Percentiles rank a stretch among this genome's conserved stretches.
Evolutionary conservation across 2,329 filamentous ascomycete species (phyloP).

Genomic region (Coniochaeta pulveracea): DNA sequence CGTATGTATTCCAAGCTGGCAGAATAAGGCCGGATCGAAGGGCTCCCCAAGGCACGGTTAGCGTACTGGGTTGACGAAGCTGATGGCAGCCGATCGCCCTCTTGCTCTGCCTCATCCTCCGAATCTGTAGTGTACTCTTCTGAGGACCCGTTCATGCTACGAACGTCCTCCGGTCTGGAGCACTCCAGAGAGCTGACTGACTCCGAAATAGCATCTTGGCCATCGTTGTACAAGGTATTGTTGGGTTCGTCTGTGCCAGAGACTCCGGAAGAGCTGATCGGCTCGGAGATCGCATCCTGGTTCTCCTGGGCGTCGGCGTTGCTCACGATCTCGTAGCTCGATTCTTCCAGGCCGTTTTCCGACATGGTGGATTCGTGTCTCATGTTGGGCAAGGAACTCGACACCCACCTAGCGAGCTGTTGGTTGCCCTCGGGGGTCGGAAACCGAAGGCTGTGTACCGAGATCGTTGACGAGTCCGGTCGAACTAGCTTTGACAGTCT

Average conservation of each 20-base stretch:
- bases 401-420: slow-evolving; percentile 48
- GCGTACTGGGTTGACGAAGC: slow-evolving; percentile 35
- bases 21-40: slow-evolving; percentile 20
- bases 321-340: slow-evolving; percentile 45
- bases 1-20: slow-evolving; percentile 12
- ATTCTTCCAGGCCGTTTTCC: slow-evolving; percentile 40
- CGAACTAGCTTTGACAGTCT: slow-evolving; percentile 14
- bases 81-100: slow-evolving; percentile 11
- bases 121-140: slow-evolving; percentile 24
- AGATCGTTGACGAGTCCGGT: slow-evolving; percentile 13
- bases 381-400: slow-evolving; percentile 44
- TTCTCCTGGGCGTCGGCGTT: slow-evolving; percentile 40
- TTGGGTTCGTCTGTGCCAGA: slow-evolving; percentile 39
- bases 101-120: slow-evolving; percentile 26
- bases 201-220: slow-evolving; percentile 35
- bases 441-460: slow-evolving; percentile 39
- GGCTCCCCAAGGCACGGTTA: slow-evolving; percentile 33
- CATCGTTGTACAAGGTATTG: too few relatives aligned
- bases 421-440: slow-evolving; percentile 43
- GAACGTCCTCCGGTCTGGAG: slow-evolving; percentile 37
- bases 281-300: slow-evolving; percentile 35
- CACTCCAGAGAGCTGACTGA: slow-evolving; percentile 39
- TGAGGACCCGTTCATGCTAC: slow-evolving; percentile 38
- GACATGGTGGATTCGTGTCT: slow-evolving; percentile 33
- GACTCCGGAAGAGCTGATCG: slow-evolving; percentile 37